These are phyloP conservation scores for Podospora pseudopauciseta DNA, from an alignment of 495 filamentous ascomycete genomes.

Conservation along the genomic window DNA sequence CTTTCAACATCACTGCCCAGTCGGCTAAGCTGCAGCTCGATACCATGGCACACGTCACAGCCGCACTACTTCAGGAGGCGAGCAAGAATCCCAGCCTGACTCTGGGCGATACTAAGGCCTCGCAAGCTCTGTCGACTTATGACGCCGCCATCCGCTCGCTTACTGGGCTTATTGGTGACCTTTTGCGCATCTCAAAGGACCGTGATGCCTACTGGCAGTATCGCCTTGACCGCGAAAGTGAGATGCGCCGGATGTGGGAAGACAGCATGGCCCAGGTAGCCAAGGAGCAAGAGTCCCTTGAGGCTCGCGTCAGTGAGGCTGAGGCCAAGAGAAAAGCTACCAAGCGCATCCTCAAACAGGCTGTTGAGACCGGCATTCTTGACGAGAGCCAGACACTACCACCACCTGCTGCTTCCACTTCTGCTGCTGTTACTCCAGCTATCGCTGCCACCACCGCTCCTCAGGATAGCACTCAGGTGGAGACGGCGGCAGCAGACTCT, in stretches of 20 bases:
- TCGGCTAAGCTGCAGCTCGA: constrained; percentile 91
- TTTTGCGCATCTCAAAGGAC: constrained; percentile 86
- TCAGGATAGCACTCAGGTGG: constrained; percentile 32
- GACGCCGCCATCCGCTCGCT: constrained; percentile 85
- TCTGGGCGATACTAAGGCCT: constrained; percentile 69
- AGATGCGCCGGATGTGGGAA: constrained; percentile 93
- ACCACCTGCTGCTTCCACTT: constrained; percentile 23
- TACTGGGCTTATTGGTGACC: constrained; percentile 78
- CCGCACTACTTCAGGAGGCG: constrained; percentile 73
- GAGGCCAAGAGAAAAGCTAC: constrained; percentile 86
- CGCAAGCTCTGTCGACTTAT: constrained; percentile 80
- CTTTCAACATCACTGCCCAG: constrained; percentile 92
- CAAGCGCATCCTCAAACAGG: constrained; percentile 85
- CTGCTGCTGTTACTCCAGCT: constrained; percentile 33
- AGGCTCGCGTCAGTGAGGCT: constrained; percentile 81
- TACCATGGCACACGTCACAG: constrained; percentile 75
- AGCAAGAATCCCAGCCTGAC: constrained; percentile 62
- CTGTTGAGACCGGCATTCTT: constrained; percentile 59
- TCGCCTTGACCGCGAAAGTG: constrained; percentile 80
- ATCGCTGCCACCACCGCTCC: constrained; percentile 28
- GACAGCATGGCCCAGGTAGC: constrained; percentile 96
- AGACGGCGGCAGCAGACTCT: constrained; percentile 31
- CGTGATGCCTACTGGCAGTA: constrained; percentile 97
- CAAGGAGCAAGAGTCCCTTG: constrained; percentile 85
- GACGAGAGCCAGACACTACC: constrained; percentile 38